These are phyloP conservation scores for Psophocarpus tetragonolobus DNA, from an alignment of 306 rosid species.

Conservation along the genomic window DNA sequence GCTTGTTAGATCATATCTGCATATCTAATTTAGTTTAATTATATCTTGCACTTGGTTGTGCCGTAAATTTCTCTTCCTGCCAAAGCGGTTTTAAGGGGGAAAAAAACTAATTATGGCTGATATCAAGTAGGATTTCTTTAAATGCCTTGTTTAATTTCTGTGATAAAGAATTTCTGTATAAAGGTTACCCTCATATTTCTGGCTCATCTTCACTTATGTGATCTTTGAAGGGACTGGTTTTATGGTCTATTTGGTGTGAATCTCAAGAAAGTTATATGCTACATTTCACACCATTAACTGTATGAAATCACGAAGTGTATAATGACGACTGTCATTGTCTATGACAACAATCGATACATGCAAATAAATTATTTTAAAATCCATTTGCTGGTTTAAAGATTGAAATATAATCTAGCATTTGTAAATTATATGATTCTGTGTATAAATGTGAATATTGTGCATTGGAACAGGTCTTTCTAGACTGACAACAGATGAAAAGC, in stretches of 20 bases:
- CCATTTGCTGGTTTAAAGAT: not conserved
- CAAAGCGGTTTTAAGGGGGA: not conserved
- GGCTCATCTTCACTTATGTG: not conserved
- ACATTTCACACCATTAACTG: not conserved
- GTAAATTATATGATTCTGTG: not conserved
- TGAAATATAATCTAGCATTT: not conserved
- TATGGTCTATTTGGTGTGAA: not conserved
- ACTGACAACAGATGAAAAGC: constrained; percentile 78
- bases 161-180: not conserved
- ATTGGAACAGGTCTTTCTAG: constrained; percentile 76
- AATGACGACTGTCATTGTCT: not conserved
- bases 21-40: constrained; percentile 3
- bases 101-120: not conserved
- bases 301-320: not conserved
- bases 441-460: not conserved
- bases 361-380: not conserved
- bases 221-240: not conserved
- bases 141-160: not conserved
- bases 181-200: not conserved
- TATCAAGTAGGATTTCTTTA: not conserved
- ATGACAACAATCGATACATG: not conserved
- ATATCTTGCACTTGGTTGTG: not conserved
- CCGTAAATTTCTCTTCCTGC: constrained; percentile 5
- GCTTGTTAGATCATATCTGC: not conserved
- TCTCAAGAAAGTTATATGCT: not conserved